Base-by-base conservation (phyloP, 345 rosid genomes). In the Murraya paniculata region DNA sequence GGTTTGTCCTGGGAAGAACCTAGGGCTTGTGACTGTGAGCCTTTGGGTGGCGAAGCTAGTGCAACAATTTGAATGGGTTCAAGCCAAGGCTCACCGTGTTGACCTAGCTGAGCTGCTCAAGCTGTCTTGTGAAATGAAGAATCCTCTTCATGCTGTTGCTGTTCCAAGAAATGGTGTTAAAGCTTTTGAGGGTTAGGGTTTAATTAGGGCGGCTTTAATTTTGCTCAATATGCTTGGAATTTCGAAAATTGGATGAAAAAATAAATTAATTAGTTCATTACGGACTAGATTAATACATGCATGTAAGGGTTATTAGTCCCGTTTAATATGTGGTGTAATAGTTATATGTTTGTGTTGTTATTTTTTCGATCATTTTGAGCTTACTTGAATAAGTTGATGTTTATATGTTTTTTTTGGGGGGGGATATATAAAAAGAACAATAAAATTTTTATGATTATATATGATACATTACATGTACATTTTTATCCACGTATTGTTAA, bases 1-100 rank as follows among this genome's bases (percentile, higher is more conserved):
- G 87, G 88, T 83, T 19, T 89, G 92, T 71, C 92, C 90, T 0
- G 92, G 90, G 1, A 86, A 82, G 87, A 83, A 81, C 81, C 66
- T 87, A 6, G 92, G 89, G 71, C 78, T 86, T 6, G 84, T 58
- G 2, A 84, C 88, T 0, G 89, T 85, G 28, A 73, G 75, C 74
- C 85, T 87, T 13, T 87, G 88, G 89, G 87, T 89, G 77, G 90
- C 87, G 6, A 79, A 78, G 71, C 27, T 89, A 82, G 83, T 87
- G 72, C 84, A 79, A 2, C 57, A 36, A 57, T 87, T 87, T 69
- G 74, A 87, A 67, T 89, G 92, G 92, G 85, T 77, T 62, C 68
- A 75, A 35, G 84, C 77, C 64, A n/a, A 36, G 79, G 74, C 58
- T 14, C 38, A 77, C 64, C 86, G 77, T 0, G 85, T 86, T 22